phyloP scores from a whole-genome alignment of 169 alveolate genomes.

The Babesia sp. region DNA sequence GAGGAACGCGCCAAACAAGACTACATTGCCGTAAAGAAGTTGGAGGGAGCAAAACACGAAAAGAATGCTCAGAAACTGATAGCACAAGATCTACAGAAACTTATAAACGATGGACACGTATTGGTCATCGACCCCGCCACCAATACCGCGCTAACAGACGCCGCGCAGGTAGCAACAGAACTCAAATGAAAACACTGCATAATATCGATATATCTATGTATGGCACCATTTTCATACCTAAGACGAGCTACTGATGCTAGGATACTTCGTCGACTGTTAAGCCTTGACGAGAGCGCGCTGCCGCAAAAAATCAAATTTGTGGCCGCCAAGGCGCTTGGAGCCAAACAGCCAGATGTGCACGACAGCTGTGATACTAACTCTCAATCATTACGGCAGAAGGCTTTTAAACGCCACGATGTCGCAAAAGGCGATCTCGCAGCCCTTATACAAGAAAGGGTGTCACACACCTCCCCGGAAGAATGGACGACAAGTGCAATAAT shows the following conservation, averaged over 20 bases:
- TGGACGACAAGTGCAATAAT: conserved; percentile 21
- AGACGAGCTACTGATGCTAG: background rate
- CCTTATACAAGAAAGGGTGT: conserved; percentile 13
- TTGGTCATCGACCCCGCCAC: conserved; percentile 41
- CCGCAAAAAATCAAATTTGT: conserved; percentile 37
- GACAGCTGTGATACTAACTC: background rate
- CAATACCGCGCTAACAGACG: conserved; percentile 3
- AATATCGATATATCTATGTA: background rate
- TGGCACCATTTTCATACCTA: conserved; percentile 39
- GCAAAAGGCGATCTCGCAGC: background rate
- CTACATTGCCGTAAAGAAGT: background rate
- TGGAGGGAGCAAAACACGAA: conserved; percentile 16
- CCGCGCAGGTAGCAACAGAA: conserved; percentile 27
- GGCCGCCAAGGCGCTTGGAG: conserved; percentile 7
- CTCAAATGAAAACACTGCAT: background rate
- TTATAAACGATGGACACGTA: conserved; percentile 24
- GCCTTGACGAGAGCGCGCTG: background rate
- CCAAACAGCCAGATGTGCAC: background rate
- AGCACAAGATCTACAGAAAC: conserved; percentile 17
- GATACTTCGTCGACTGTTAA: conserved; percentile 16
- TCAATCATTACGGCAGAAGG: background rate
- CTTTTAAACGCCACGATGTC: background rate
- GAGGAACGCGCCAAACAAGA: conserved; percentile 5
- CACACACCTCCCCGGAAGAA: conserved; percentile 21
- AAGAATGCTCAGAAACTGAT: conserved; percentile 14